Conservation (phyloP, 225 moss, liverwort and hornwort genomes). For the Straminergon stramineum region DNA sequence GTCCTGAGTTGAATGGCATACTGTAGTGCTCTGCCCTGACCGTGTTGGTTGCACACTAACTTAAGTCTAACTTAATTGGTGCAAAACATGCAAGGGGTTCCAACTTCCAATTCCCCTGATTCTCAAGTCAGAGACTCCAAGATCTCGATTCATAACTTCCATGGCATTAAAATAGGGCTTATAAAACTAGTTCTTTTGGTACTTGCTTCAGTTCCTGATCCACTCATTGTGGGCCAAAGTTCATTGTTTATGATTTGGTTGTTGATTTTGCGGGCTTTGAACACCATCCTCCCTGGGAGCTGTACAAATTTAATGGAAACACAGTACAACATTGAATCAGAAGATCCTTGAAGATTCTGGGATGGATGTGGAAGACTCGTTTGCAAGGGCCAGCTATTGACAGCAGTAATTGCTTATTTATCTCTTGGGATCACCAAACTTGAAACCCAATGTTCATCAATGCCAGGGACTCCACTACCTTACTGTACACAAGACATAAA, state of each 20-base stretch:
- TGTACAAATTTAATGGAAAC: not conserved
- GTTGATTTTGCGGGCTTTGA: not conserved
- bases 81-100: not conserved
- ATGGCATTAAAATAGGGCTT: not conserved
- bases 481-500: not conserved
- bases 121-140: not conserved
- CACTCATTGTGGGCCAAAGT: not conserved
- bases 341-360: constrained; percentile 12
- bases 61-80: too few relatives aligned
- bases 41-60: not conserved
- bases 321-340: not conserved
- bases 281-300: not conserved
- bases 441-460: not conserved
- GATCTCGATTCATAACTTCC: not conserved
- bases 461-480: not conserved
- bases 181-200: not conserved
- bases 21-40: not conserved
- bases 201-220: not conserved
- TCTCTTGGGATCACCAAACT: not conserved
- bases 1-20: not conserved
- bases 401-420: not conserved
- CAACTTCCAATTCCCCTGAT: not conserved
- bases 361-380: not conserved
- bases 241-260: not conserved
- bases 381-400: not conserved